phyloP scores from a whole-genome alignment of 2,329 filamentous ascomycete genomes.

The Aspergillus carbonarius region DNA sequence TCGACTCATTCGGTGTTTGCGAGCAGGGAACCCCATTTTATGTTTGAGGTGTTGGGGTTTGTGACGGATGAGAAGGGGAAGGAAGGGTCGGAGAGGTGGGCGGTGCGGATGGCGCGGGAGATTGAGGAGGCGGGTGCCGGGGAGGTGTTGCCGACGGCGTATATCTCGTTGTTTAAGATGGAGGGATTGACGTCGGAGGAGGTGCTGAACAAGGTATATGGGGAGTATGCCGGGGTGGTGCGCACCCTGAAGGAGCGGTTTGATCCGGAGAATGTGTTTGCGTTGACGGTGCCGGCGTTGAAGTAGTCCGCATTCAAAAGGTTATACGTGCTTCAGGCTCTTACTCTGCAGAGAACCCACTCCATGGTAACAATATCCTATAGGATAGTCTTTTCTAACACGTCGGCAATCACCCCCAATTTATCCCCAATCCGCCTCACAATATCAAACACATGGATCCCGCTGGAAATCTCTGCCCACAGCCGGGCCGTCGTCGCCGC shows the following conservation, averaged over 20 bases:
- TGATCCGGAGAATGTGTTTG: conserved; percentile 19
- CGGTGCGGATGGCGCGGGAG: not conserved
- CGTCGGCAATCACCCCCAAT: conserved; percentile 8
- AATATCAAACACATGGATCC: conserved; percentile 44
- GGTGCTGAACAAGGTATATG: conserved; percentile 16
- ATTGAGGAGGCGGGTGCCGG: conserved; percentile 4
- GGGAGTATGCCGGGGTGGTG: conserved; percentile 18
- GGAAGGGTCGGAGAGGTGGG: conserved; percentile 12
- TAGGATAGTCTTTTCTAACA: no score
- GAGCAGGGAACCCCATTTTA: conserved; percentile 20
- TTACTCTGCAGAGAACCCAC: no score
- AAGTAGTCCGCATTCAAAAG: no score
- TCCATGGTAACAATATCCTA: no score
- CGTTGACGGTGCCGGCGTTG: not conserved
- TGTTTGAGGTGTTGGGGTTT: conserved; percentile 20
- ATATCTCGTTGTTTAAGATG: conserved; percentile 17
- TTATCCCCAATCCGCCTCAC: conserved; percentile 14
- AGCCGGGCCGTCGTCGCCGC: conserved; percentile 20
- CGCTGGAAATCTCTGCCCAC: conserved; percentile 34
- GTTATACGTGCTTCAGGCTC: no score
- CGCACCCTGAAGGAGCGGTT: conserved; percentile 15
- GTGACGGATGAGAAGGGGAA: not conserved
- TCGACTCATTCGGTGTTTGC: conserved; percentile 14
- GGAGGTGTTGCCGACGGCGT: conserved; percentile 16
- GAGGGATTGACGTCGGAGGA: not conserved